phyloP scores from a whole-genome alignment of 2,329 filamentous ascomycete species.

The Fusarium dlaminii region DNA sequence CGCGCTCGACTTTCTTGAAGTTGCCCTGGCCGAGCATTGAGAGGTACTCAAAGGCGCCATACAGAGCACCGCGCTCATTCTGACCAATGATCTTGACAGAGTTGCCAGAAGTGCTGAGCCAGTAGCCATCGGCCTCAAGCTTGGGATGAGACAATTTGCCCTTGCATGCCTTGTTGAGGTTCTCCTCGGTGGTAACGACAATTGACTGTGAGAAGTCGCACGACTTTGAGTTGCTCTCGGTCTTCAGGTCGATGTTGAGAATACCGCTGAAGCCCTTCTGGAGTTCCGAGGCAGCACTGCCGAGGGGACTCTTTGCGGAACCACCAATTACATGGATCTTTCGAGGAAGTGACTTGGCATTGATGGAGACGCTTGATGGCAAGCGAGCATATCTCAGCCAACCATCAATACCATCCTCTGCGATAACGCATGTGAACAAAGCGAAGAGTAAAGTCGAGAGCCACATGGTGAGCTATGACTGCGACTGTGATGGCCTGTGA shows the following conservation, averaged over 20 bases:
- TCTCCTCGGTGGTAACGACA: slow-evolving; percentile 13
- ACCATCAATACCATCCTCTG: slow-evolving; percentile 68
- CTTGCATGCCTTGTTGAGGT: slow-evolving; percentile 17
- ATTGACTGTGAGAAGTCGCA: slow-evolving; percentile 20
- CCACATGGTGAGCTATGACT: slow-evolving; percentile 10
- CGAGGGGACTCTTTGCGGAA: slow-evolving; percentile 64
- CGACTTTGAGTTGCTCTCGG: slow-evolving; percentile 26
- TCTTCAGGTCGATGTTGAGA: slow-evolving; percentile 58
- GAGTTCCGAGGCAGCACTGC: slow-evolving; percentile 67
- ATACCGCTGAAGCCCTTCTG: slow-evolving; percentile 66
- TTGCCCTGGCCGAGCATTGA: slow-evolving; percentile 68
- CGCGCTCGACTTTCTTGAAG: slow-evolving; percentile 56
- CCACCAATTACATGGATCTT: slow-evolving; percentile 64
- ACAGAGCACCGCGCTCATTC: slow-evolving; percentile 74
- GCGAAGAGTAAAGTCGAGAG: slow-evolving; percentile 25
- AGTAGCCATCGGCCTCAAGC: slow-evolving; percentile 69
- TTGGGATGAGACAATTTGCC: slow-evolving; percentile 24
- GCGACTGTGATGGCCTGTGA: background rate
- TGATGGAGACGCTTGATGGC: slow-evolving; percentile 48
- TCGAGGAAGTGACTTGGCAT: slow-evolving; percentile 55
- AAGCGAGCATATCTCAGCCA: slow-evolving; percentile 71
- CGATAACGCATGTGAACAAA: slow-evolving; percentile 52
- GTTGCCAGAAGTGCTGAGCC: slow-evolving; percentile 58
- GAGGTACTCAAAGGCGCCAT: slow-evolving; percentile 75
- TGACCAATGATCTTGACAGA: slow-evolving; percentile 68